These are phyloP conservation scores for Cytidiella melzeri DNA, from an alignment of 768 basidiomycete species.

Conservation along the genomic window DNA sequence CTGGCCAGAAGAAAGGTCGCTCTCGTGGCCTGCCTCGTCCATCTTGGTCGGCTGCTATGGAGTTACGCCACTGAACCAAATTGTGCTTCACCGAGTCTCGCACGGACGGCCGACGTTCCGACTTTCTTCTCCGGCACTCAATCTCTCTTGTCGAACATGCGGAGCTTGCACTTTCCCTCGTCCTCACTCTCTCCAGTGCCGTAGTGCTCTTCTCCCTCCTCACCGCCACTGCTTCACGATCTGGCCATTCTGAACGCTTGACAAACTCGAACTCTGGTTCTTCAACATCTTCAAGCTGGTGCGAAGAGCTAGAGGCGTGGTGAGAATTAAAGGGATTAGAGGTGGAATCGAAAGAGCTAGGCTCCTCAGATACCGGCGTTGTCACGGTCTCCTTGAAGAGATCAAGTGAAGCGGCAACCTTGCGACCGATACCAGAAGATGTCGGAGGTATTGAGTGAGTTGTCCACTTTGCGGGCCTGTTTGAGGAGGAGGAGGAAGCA, in stretches of 20 bases:
- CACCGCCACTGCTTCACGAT: conserved; percentile 65
- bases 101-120: conserved; percentile 31
- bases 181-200: conserved; percentile 47
- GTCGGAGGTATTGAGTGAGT: conserved; percentile 11
- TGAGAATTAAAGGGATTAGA: conserved; percentile 23
- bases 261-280: conserved; percentile 76
- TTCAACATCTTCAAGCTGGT: conserved; percentile 47
- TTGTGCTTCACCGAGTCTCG: conserved; percentile 43
- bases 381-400: conserved; percentile 73
- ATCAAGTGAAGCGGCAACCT: conserved; percentile 77
- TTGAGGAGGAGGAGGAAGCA: conserved; percentile 20
- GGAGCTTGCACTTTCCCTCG: conserved; percentile 38
- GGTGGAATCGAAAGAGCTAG: conserved; percentile 24
- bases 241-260: conserved; percentile 81
- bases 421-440: conserved; percentile 59
- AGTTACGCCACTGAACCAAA: conserved; percentile 53
- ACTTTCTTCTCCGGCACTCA: conserved; percentile 20
- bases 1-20: conserved; percentile 35
- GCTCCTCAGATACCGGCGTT: conserved; percentile 27
- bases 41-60: conserved; percentile 37
- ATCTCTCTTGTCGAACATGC: conserved; percentile 18
- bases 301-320: conserved; percentile 28
- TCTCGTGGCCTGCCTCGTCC: conserved; percentile 60
- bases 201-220: conserved; percentile 65
- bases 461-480: conserved; percentile 14